Conservation (phyloP, 495 filamentous ascomycete species). For the Endocarpon pusillum region DNA sequence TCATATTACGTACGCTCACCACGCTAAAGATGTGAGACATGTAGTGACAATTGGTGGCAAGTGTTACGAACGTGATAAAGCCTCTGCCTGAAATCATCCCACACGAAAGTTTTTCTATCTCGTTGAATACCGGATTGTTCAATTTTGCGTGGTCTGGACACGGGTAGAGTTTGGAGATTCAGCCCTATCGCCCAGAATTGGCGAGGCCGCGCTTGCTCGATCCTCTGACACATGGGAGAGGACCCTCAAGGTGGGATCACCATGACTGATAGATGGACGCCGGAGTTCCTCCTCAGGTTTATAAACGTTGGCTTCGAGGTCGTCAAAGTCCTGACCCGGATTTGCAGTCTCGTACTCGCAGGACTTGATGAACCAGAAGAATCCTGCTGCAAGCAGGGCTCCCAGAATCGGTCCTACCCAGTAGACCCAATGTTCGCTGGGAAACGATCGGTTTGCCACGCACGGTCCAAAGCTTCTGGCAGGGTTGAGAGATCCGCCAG, state of each 20-base stretch:
- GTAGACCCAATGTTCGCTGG: slow-evolving; percentile 35
- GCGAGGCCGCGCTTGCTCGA: not conserved
- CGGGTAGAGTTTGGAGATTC: too few relatives aligned
- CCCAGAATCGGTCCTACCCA: slow-evolving; percentile 54
- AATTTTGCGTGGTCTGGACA: too few relatives aligned
- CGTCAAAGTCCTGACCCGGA: slow-evolving; percentile 45
- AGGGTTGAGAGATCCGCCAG: slow-evolving; percentile 57
- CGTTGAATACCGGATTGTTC: too few relatives aligned
- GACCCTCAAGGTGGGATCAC: not conserved
- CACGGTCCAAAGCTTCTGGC: slow-evolving; percentile 56
- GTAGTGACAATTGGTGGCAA: too few relatives aligned
- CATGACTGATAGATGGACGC: not conserved
- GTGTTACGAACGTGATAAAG: too few relatives aligned
- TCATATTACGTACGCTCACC: too few relatives aligned
- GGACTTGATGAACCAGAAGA: slow-evolving; percentile 48
- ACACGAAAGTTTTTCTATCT: too few relatives aligned
- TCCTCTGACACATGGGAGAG: not conserved
- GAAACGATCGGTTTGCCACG: slow-evolving; percentile 46
- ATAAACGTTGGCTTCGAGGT: slow-evolving; percentile 1
- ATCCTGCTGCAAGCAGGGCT: slow-evolving; percentile 44
- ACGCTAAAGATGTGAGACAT: too few relatives aligned
- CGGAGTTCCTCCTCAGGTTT: not conserved
- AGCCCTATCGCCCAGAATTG: too few relatives aligned
- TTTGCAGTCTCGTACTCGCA: slow-evolving; percentile 67
- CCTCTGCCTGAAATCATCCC: too few relatives aligned